phyloP scores from a whole-genome alignment of 192 early-diverging fungal genomes.

The Backusella circina region DNA sequence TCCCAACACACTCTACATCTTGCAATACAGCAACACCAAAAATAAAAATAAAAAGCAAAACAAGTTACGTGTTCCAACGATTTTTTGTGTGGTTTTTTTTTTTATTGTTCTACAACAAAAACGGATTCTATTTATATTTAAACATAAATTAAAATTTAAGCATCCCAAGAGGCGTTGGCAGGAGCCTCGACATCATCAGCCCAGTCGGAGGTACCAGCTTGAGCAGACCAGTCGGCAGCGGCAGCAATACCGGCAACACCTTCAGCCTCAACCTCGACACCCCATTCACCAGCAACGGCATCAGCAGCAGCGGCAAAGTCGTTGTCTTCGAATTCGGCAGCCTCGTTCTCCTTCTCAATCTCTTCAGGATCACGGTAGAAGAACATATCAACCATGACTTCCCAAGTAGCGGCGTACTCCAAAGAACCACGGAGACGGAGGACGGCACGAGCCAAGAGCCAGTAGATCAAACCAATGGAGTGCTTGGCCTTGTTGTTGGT shows the following conservation, averaged over 20 bases:
- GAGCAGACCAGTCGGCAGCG: constrained; percentile 38
- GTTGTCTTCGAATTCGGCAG: constrained; percentile 40
- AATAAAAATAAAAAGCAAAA: background rate
- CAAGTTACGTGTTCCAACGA: background rate
- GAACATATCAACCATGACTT: constrained; percentile 99
- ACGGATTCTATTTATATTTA: background rate
- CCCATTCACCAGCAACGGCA: constrained; percentile 60
- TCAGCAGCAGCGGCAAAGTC: constrained; percentile 33
- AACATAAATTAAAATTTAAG: constrained; percentile 5
- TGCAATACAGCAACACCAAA: too few species aligned
- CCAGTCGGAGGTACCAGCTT: constrained; percentile 20
- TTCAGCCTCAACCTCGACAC: constrained; percentile 48
- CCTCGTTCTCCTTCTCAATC: constrained; percentile 85
- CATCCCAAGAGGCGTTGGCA: constrained; percentile 22
- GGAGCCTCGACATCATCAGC: constrained; percentile 27
- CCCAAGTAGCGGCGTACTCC: constrained; percentile 81
- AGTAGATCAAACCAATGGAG: constrained; percentile 96
- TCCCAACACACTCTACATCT: background rate
- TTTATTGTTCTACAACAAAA: background rate
- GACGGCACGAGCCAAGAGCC: constrained; percentile 97
- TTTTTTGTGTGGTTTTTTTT: background rate
- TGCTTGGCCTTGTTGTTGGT: constrained; percentile 99
- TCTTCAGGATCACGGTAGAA: constrained; percentile 99
- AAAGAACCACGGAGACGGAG: constrained; percentile 96
- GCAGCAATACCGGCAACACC: constrained; percentile 35